These are phyloP conservation scores for Alternaria sp. DNA, from an alignment of 2,329 filamentous ascomycete genomes.

Conservation along the genomic window DNA sequence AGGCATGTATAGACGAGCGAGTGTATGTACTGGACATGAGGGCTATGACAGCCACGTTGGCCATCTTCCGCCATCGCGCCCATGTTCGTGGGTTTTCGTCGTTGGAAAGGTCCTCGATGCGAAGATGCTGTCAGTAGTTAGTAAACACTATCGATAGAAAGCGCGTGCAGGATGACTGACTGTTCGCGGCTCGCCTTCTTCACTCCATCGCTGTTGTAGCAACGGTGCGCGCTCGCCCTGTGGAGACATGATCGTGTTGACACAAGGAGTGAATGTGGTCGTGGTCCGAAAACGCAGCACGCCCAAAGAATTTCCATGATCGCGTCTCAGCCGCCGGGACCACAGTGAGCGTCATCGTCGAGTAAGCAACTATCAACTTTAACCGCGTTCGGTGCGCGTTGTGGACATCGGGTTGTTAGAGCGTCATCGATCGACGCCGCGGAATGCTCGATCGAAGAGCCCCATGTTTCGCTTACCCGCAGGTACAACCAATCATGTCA, in stretches of 20 bases:
- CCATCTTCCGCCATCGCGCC: constrained; percentile 55
- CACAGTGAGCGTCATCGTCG: constrained; percentile 15
- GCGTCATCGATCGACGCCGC: constrained; percentile 20
- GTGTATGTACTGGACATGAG: constrained; percentile 55
- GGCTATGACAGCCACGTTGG: constrained; percentile 61
- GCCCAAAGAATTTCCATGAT: background rate
- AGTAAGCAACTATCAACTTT: constrained; percentile 1
- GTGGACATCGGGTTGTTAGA: constrained; percentile 6
- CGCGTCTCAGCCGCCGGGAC: background rate
- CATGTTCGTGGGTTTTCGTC: constrained; percentile 58
- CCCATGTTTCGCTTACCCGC: background rate
- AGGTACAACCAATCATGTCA: background rate
- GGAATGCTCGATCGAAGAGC: constrained; percentile 5
- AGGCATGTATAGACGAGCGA: background rate
- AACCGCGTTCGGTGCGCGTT: constrained; percentile 11
- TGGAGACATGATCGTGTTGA: constrained; percentile 23
- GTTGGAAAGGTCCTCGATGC: constrained; percentile 44
- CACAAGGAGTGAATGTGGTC: background rate
- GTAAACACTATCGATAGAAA: background rate
- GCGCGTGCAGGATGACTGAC: constrained; percentile 26
- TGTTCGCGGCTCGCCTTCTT: constrained; percentile 44
- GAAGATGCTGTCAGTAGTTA: constrained; percentile 31
- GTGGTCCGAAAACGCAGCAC: background rate
- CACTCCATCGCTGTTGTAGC: constrained; percentile 42
- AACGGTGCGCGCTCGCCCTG: constrained; percentile 52